Percentiles rank a stretch among this genome's conserved stretches.
phyloP scores from a whole-genome alignment of 345 rosid genomes.

The Salix purpurea region DNA sequence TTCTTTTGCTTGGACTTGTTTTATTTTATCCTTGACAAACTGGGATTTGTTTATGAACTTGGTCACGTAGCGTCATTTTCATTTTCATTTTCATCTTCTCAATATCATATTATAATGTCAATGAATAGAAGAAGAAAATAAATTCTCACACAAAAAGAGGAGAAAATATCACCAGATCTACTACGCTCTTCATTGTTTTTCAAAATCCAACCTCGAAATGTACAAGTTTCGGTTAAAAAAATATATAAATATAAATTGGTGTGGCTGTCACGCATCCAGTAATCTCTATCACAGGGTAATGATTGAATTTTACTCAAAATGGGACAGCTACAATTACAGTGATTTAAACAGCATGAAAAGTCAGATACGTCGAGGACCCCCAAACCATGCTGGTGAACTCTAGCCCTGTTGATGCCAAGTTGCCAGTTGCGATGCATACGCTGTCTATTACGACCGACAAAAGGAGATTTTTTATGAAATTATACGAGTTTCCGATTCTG shows the following conservation, averaged over 20 bases:
- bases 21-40: neutral
- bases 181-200: neutral
- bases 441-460: neutral
- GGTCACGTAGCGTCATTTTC: neutral
- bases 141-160: neutral
- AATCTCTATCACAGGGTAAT: neutral
- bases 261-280: neutral
- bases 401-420: neutral
- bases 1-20: neutral
- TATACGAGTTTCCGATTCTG: neutral
- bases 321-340: neutral
- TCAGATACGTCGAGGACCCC: neutral
- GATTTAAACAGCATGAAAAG: neutral
- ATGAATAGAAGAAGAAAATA: neutral
- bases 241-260: neutral
- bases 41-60: neutral
- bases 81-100: neutral
- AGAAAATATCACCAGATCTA: neutral
- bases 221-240: neutral
- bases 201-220: neutral
- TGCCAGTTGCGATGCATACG: conserved; percentile 32
- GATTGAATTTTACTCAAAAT: neutral
- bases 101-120: neutral
- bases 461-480: neutral
- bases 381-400: neutral